phyloP scores from a whole-genome alignment of 176 grass and related monocot species.

The Hsuehochloa calcarea region DNA sequence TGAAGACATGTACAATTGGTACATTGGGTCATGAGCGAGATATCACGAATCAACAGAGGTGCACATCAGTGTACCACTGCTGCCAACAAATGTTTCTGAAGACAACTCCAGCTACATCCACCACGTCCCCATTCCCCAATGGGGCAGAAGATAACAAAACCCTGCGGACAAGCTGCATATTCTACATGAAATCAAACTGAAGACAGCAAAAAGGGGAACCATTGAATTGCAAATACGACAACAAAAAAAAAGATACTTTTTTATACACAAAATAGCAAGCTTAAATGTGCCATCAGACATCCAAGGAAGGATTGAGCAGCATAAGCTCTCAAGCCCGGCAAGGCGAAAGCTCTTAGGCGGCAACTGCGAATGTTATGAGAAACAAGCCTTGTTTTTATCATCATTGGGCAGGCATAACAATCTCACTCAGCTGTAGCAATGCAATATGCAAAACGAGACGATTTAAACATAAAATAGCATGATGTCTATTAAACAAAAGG shows the following conservation, averaged over 20 bases:
- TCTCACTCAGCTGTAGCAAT: no score
- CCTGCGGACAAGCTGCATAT: not conserved
- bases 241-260: not conserved
- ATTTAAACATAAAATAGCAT: no score
- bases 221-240: not conserved
- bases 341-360: no score
- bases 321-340: no score
- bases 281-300: not conserved
- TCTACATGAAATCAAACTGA: not conserved
- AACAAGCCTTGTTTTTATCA: no score
- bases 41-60: not conserved
- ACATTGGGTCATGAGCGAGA: not conserved
- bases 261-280: not conserved
- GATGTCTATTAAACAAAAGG: no score
- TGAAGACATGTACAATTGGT: not conserved
- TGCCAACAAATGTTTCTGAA: not conserved
- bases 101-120: not conserved
- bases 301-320: constrained; percentile 4
- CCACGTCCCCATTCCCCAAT: not conserved
- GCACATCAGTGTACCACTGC: not conserved
- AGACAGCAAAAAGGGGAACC: not conserved
- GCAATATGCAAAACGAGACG: no score
- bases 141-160: not conserved
- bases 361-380: no score
- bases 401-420: no score